A percentile compares a stretch with the other conserved stretches of the same genome.
phyloP scores from a whole-genome alignment of 2,329 filamentous ascomycete genomes.

The Penicillium occitanis region DNA sequence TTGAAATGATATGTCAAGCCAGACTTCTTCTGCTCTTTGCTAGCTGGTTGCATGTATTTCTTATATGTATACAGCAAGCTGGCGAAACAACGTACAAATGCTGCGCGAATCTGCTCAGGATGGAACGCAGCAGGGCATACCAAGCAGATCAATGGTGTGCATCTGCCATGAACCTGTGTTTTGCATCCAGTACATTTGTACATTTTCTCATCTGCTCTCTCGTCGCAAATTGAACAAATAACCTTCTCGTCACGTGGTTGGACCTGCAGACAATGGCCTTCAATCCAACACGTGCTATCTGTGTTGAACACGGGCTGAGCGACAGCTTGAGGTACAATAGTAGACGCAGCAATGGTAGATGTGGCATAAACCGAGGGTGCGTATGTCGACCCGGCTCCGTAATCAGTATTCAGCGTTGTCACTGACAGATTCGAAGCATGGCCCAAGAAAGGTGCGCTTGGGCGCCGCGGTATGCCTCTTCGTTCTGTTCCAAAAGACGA shows the following conservation, averaged over 20 bases:
- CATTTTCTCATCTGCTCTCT: constrained; percentile 60
- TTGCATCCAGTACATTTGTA: constrained; percentile 51
- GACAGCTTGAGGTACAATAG: constrained; percentile 48
- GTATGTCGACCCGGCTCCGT: constrained; percentile 44
- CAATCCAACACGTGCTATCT: constrained; percentile 46
- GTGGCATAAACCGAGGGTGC: constrained; percentile 53
- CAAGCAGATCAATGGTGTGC: constrained; percentile 60
- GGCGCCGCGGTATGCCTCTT: constrained; percentile 55
- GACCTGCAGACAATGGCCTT: constrained; percentile 51
- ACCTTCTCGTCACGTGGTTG: constrained; percentile 46
- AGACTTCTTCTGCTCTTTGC: constrained; percentile 61
- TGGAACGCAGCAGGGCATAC: constrained; percentile 67
- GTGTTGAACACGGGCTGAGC: constrained; percentile 42
- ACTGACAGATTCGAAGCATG: constrained; percentile 54
- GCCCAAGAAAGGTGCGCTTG: constrained; percentile 71
- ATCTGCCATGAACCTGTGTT: constrained; percentile 58
- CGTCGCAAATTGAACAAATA: constrained; percentile 51
- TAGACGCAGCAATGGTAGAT: constrained; percentile 52
- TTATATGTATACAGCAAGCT: constrained; percentile 69
- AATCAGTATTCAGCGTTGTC: constrained; percentile 45
- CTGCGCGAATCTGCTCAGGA: constrained; percentile 65
- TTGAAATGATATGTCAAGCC: constrained; percentile 65
- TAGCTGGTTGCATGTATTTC: constrained; percentile 60
- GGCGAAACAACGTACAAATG: constrained; percentile 68
- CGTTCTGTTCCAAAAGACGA: constrained; percentile 87